A percentile compares a stretch with the other conserved stretches of the same genome.
phyloP scores from a whole-genome alignment of 2,329 filamentous ascomycete genomes.

The Aspergillus niger region DNA sequence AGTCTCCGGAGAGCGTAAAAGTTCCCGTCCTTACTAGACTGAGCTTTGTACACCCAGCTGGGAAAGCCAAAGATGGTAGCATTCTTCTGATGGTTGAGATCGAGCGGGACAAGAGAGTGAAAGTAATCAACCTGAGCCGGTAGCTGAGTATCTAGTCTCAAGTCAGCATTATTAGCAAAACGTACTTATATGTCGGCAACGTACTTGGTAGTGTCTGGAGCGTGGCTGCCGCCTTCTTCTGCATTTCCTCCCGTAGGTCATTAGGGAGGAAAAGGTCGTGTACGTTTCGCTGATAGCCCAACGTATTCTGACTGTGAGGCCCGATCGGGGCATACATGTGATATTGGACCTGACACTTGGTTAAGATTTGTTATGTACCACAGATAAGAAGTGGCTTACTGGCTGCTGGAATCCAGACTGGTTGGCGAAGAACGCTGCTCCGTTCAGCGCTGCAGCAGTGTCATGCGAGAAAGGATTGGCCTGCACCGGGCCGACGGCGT shows the following conservation, averaged over 20 bases:
- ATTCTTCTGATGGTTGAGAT: slow-evolving; percentile 77
- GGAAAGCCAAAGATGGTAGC: slow-evolving; percentile 79
- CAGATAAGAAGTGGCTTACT: slow-evolving; percentile 43
- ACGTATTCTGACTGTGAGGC: slow-evolving; percentile 76
- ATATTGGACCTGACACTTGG: slow-evolving; percentile 68
- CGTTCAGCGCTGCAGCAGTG: slow-evolving; percentile 56
- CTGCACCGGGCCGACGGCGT: slow-evolving; percentile 49
- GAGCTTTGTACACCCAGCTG: slow-evolving; percentile 94
- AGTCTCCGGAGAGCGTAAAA: slow-evolving; percentile 85
- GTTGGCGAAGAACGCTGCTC: slow-evolving; percentile 66
- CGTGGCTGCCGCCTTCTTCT: slow-evolving; percentile 83
- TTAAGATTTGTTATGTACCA: not conserved
- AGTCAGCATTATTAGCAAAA: not conserved
- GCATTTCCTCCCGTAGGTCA: slow-evolving; percentile 80
- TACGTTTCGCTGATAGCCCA: slow-evolving; percentile 80
- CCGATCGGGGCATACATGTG: slow-evolving; percentile 90
- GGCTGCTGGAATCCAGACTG: slow-evolving; percentile 65
- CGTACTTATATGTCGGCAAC: slow-evolving; percentile 23
- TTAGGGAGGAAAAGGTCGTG: slow-evolving; percentile 93
- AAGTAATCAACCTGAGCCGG: slow-evolving; percentile 80
- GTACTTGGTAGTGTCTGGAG: slow-evolving; percentile 79
- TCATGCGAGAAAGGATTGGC: slow-evolving; percentile 81
- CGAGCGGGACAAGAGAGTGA: slow-evolving; percentile 87
- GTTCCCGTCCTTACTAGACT: slow-evolving; percentile 82
- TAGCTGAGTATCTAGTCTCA: slow-evolving; percentile 63